Percentiles rank a stretch among this genome's conserved stretches.
Conservation (phyloP, 2,329 filamentous ascomycete genomes). For the Neurospora crassa region DNA sequence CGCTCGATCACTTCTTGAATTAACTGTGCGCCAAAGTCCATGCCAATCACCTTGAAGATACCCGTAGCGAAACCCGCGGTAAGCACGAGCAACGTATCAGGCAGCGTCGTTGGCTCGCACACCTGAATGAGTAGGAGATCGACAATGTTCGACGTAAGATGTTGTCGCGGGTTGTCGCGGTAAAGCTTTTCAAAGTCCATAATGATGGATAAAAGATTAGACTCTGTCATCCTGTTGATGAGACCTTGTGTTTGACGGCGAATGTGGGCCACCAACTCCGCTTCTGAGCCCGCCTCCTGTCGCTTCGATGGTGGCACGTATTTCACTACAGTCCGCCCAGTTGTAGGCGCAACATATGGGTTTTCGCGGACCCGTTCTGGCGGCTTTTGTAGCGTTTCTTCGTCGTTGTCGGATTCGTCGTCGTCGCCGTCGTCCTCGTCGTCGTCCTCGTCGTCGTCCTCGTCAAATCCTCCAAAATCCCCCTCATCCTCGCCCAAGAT, state of each 20-base stretch:
- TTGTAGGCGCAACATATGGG: constrained; percentile 70
- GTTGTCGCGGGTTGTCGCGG: constrained; percentile 71
- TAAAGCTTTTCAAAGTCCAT: constrained; percentile 78
- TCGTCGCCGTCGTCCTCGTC: constrained; percentile 22
- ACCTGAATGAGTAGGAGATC: constrained; percentile 72
- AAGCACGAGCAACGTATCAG: constrained; percentile 84
- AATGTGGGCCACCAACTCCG: constrained; percentile 58
- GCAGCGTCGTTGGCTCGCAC: constrained; percentile 65
- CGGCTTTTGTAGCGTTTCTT: constrained; percentile 21
- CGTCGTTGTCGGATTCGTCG: constrained; percentile 5
- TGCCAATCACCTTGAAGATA: constrained; percentile 76
- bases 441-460: constrained; percentile 18
- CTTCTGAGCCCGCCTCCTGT: constrained; percentile 50
- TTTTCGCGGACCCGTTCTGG: constrained; percentile 60
- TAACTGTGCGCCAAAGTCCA: constrained; percentile 81
- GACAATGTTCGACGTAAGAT: constrained; percentile 73
- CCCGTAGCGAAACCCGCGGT: constrained; percentile 84
- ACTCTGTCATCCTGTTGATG: constrained; percentile 86
- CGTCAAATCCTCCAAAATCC: constrained; percentile 31
- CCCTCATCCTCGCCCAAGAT: constrained; percentile 24
- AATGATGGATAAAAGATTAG: constrained; percentile 78
- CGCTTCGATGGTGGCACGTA: constrained; percentile 85
- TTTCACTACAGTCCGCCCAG: constrained; percentile 46
- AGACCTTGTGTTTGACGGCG: constrained; percentile 77
- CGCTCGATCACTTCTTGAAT: constrained; percentile 68